Conservation (phyloP, 2,329 filamentous ascomycete species). For the Dactylonectria macrodidyma region DNA sequence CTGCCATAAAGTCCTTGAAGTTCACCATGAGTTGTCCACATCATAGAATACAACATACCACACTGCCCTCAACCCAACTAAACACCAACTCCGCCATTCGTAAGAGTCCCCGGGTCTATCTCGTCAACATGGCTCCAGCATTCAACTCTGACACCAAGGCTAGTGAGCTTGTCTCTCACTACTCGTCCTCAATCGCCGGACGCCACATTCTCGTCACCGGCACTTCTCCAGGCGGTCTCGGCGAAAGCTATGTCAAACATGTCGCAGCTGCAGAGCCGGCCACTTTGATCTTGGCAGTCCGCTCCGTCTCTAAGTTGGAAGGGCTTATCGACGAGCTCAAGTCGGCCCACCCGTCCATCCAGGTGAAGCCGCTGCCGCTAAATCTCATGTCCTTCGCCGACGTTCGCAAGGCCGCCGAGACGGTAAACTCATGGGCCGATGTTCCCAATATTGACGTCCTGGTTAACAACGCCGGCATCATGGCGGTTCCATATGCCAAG, state of each 20-base stretch:
- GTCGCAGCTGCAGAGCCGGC: background rate
- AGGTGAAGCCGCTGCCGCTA: slow-evolving; percentile 52
- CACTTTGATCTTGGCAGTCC: background rate
- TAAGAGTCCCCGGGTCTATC: too few species aligned
- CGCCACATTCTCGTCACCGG: slow-evolving; percentile 11
- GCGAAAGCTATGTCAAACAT: background rate
- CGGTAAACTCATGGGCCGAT: slow-evolving; percentile 23
- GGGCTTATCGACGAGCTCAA: background rate
- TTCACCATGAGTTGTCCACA: too few species aligned
- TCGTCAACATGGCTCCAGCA: slow-evolving; percentile 1
- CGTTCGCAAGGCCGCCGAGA: slow-evolving; percentile 46
- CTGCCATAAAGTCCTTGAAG: too few species aligned
- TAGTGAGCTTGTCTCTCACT: slow-evolving; percentile 6
- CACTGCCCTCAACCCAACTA: too few species aligned
- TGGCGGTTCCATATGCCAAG: slow-evolving; percentile 44
- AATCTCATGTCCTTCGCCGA: slow-evolving; percentile 51
- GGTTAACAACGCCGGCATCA: slow-evolving; percentile 59
- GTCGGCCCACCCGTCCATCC: background rate
- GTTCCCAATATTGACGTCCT: slow-evolving; percentile 47
- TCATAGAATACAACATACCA: too few species aligned
- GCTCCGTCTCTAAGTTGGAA: background rate
- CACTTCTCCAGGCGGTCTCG: background rate
- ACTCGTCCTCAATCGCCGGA: background rate
- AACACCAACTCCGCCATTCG: too few species aligned
- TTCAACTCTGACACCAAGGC: background rate